Base-by-base conservation (phyloP, 2,329 filamentous ascomycete species). In the Chalaropsis ovoidea region DNA sequence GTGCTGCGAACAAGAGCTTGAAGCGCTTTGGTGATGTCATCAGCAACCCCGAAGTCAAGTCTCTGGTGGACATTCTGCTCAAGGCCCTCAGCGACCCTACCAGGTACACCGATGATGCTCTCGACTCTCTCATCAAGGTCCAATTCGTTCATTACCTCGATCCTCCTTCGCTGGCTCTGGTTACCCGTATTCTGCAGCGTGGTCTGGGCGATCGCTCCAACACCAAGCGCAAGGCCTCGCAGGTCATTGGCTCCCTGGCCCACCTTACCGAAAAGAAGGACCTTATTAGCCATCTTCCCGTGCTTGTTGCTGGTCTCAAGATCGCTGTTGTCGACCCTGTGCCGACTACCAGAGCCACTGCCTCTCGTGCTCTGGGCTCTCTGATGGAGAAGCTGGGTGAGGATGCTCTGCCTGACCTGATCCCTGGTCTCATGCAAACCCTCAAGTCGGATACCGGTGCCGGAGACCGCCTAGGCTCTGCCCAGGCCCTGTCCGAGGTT, bases 11-110 rank as follows among this genome's bases (percentile, higher is more conserved):
- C 76, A 87, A 93, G 76, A 96, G 91, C 77, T 81, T 99, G 77
- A 95, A 99, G 78, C 88, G 94, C 66, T 99, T 99, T 74, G 94
- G 95, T 70, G 95, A 99, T 75, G 95, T 99, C 70, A 99, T 99
- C 75, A 95, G 83, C 75, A 99, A 99, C 74, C 94, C 94, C 3
- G 94, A 99, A 76, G 90, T 99, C 73, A 96, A 96, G 82, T 84
- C 87, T 69, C 81, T 97, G 15, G 93, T 97, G 67, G 87, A 88
- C 71, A 88, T 96, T 66, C 82, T 99, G 42, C 86, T 99, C 70
- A 97, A 96, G 77, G 95, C 94, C 68, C 84, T 99, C 67, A 99
- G 94, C 72, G 94, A 99, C 74, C 92, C 94, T 1, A 99, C 93
- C 0, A 97, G 94, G 74, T 90, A 96, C 77, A 99, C 95, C 0